phyloP scores from a whole-genome alignment of 345 rosid genomes.

The Physaria fendleri region DNA sequence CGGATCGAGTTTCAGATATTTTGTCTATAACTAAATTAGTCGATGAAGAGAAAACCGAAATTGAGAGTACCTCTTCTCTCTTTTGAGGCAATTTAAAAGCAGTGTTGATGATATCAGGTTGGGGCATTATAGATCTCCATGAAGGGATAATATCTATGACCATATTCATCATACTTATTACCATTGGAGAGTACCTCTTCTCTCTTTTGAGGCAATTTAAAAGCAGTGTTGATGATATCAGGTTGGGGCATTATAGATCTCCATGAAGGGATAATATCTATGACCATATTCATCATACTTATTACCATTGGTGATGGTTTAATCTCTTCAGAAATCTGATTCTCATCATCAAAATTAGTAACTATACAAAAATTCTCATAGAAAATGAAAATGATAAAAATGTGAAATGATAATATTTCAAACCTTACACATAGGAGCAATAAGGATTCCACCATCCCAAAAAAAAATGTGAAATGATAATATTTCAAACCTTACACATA shows the following conservation, averaged over 20 bases:
- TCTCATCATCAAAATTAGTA: slow-evolving; percentile 9
- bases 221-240: slow-evolving; percentile 51
- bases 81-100: slow-evolving; percentile 61
- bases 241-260: slow-evolving; percentile 34
- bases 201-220: slow-evolving; percentile 59
- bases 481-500: slow-evolving; percentile 73
- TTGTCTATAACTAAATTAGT: too few relatives aligned
- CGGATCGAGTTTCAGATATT: too few relatives aligned
- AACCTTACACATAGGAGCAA: slow-evolving; percentile 96
- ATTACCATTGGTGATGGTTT: slow-evolving; percentile 45
- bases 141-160: slow-evolving; percentile 48
- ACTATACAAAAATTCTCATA: neutral
- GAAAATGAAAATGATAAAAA: neutral
- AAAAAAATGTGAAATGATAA: slow-evolving; percentile 15
- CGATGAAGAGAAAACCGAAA: too few relatives aligned
- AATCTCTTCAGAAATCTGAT: slow-evolving; percentile 60
- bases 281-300: slow-evolving; percentile 33
- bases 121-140: slow-evolving; percentile 47
- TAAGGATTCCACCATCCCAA: slow-evolving; percentile 81
- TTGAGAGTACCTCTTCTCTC: slow-evolving; percentile 57
- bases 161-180: slow-evolving; percentile 34
- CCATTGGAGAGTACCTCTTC: slow-evolving; percentile 47
- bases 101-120: slow-evolving; percentile 44
- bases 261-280: slow-evolving; percentile 59
- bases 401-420: slow-evolving; percentile 10